Evolutionary conservation across 371 early-diverging fungal species (phyloP), one percentile per base, ranked within the genome.

Genomic region (Mortierella sp.): DNA sequence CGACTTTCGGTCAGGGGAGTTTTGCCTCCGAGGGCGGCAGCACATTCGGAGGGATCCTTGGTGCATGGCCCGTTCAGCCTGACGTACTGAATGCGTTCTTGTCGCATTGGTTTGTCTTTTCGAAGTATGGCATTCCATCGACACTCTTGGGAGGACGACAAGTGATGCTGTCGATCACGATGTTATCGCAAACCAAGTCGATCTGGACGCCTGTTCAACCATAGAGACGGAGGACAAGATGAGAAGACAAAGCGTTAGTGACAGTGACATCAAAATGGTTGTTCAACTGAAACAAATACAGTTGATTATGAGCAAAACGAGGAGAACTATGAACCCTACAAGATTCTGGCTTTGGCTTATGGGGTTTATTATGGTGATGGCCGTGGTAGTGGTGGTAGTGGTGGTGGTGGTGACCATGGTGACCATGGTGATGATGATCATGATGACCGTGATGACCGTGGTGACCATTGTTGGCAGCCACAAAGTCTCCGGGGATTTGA

Each of bases 151-250:
- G 39, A 24, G 61, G 61, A 6, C 65, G 39, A 39, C 65, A 64
- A 22, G 43, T 14, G 4, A 64, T 29, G 41, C 39, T 39, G 65
- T 64, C 65, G 22, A 64, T 43, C 16, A 64, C 43, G 24, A 22
- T 41, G 41, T 24, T 24, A 4, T 64, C 65, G 43, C 65, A 64
- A 40, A 64, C 43, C 65, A 64, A 43, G 43, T 39, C 43, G 41
- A 64, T 40, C 19, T 64, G 43, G 26, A 43, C 1, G 19, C 43
- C 41, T 64, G 3, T 64, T 4, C 2, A 6, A 43, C 26, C 1
- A 13, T 5, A 58, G 31, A 4, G 34, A 10, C 31, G 19, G 5
- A 55, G 26, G 14, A 45, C 14, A 45, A 45, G 14, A 48, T 5
- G 6, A 48, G n/a, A 4, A 48, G n/a, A n/a, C 19, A 48, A 48